phyloP scores from a whole-genome alignment of 2,329 filamentous ascomycete genomes.

The Hypoxylon sp. region DNA sequence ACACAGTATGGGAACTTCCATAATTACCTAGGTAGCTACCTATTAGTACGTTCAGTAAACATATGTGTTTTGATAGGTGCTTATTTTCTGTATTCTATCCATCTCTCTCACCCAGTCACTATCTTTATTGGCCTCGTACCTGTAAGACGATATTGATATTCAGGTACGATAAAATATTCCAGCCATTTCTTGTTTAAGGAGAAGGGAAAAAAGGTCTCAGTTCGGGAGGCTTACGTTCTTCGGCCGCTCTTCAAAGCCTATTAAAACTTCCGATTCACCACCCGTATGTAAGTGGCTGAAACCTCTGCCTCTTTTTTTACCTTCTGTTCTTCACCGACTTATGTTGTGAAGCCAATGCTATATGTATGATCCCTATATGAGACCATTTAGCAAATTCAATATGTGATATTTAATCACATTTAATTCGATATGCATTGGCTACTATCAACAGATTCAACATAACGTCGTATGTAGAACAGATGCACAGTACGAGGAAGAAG shows the following conservation, averaged over 20 bases:
- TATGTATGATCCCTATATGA: background rate
- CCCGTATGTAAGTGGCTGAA: slow-evolving; percentile 10
- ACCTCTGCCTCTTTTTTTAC: slow-evolving; percentile 12
- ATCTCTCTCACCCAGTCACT: too few species aligned
- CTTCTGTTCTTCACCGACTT: slow-evolving; percentile 19
- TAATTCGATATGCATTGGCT: too few species aligned
- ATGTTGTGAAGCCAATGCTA: slow-evolving; percentile 9
- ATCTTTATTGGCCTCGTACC: slow-evolving; percentile 1
- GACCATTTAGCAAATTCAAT: background rate
- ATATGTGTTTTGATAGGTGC: too few species aligned
- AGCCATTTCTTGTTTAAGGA: too few species aligned
- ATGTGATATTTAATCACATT: too few species aligned
- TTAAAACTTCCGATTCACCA: slow-evolving; percentile 2
- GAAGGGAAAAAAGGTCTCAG: too few species aligned
- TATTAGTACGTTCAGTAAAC: background rate
- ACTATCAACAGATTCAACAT: too few species aligned
- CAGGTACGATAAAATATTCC: too few species aligned
- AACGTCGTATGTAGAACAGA: too few species aligned
- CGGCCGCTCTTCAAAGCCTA: too few species aligned
- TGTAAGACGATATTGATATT: slow-evolving; percentile 2
- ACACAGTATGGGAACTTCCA: slow-evolving; percentile 15
- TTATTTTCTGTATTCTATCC: too few species aligned
- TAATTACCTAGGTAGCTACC: background rate
- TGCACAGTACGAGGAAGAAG: slow-evolving; percentile 17
- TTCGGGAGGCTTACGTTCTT: too few species aligned